A percentile compares a stretch with the other conserved stretches of the same genome.
phyloP scores from a whole-genome alignment of 106 monocot species.

The Dendrobium chrysotoxum region DNA sequence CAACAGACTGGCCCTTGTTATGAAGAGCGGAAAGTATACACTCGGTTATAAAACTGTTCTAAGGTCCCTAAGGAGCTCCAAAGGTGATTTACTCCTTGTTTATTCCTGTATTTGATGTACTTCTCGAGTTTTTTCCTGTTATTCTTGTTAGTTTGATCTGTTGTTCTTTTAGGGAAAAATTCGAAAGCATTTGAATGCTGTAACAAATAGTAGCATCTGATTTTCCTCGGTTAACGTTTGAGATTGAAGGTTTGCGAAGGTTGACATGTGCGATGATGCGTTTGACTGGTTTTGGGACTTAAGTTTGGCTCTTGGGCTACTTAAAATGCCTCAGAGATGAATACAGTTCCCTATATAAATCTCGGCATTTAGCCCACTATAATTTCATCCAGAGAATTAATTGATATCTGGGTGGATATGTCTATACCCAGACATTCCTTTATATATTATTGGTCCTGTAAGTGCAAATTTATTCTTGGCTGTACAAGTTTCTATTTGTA shows the following conservation, averaged over 20 bases:
- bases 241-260: too few species aligned
- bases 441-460: too few species aligned
- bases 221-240: too few species aligned
- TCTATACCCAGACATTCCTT: background rate
- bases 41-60: conserved; percentile 81
- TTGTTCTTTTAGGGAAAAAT: too few species aligned
- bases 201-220: too few species aligned
- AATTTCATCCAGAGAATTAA: background rate
- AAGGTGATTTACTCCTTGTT: conserved; percentile 29
- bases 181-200: too few species aligned
- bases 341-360: conserved; percentile 3
- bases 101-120: background rate
- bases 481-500: too few species aligned
- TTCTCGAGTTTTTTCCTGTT: too few species aligned
- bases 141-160: too few species aligned
- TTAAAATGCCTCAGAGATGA: background rate
- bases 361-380: background rate
- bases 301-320: background rate
- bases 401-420: background rate
- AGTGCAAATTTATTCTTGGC: too few species aligned
- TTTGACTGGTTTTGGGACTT: background rate
- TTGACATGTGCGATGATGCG: background rate
- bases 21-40: conserved; percentile 87
- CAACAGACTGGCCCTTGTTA: conserved; percentile 70
- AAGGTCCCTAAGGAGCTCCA: conserved; percentile 50